phyloP scores from a whole-genome alignment of 768 basidiomycete species.

The Pleurotus salmoneostramineus region DNA sequence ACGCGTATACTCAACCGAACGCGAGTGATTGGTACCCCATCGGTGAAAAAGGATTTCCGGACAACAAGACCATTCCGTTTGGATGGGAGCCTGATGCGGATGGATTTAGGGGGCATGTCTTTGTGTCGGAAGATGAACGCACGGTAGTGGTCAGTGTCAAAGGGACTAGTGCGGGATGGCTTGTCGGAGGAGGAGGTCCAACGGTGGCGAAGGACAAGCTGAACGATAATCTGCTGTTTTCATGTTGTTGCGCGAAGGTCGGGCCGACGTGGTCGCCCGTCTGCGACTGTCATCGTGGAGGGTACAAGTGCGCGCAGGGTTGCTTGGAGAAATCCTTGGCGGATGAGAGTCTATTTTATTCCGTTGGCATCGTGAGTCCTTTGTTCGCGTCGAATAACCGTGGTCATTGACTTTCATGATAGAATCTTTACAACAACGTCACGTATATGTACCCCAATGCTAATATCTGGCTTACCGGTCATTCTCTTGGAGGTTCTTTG shows the following conservation, averaged over 20 bases:
- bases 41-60: slow-evolving; percentile 25
- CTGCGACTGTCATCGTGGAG: slow-evolving; percentile 79
- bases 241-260: slow-evolving; percentile 95
- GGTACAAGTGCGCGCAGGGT: slow-evolving; percentile 71
- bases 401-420: neutral
- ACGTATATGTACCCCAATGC: slow-evolving; percentile 87
- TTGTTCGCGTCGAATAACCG: neutral
- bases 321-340: slow-evolving; percentile 78
- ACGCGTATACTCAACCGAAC: slow-evolving; percentile 63
- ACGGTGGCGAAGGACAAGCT: slow-evolving; percentile 87
- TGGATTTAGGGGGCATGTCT: slow-evolving; percentile 89
- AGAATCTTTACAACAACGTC: slow-evolving; percentile 94
- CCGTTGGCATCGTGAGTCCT: slow-evolving; percentile 69
- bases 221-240: slow-evolving; percentile 95
- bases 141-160: slow-evolving; percentile 89
- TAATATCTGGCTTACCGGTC: slow-evolving; percentile 82
- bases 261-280: slow-evolving; percentile 93
- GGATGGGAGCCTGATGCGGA: slow-evolving; percentile 92
- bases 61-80: slow-evolving; percentile 58
- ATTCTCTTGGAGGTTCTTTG: slow-evolving; percentile 84
- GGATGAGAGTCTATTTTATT: slow-evolving; percentile 86
- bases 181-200: slow-evolving; percentile 68
- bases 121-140: slow-evolving; percentile 77
- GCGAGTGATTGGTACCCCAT: slow-evolving; percentile 71
- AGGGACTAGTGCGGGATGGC: slow-evolving; percentile 82